Evolutionary conservation across 352 stramenopile genomes (phyloP), one percentile per base, ranked within the genome.

Genomic region (Globisporangium recalcitrans): DNA sequence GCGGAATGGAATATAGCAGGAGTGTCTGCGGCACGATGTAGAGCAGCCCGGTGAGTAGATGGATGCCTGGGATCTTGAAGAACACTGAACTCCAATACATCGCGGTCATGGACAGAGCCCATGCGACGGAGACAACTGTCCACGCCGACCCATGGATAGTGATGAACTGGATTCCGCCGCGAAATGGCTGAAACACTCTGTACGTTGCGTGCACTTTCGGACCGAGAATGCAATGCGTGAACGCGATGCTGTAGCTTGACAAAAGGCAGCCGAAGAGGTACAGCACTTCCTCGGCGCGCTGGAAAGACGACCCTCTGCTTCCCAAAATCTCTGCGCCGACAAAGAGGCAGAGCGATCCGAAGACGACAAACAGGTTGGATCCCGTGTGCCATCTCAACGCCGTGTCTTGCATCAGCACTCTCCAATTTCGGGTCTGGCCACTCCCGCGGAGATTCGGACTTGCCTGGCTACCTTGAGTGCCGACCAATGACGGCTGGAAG

Each of bases 111-210:
- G 75, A 66, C 16, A 78, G 58, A 2, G 74, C 61, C 75, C 69
- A 81, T 0, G 66, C 73, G 7, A 85, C 63, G 9, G 62, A 69
- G 4, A 70, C 66, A 2, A 87, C 56, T n/a, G 77, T 82, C 77
- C 77, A 87, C 6, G 64, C 77, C 4, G 73, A 75, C 32, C 77
- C 74, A 61, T 87, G 77, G 14, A 76, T 71, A 1, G 77, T 80
- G 36, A 82, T 67, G 52, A 87, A 87, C 4, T 69, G 63, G 24
- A 82, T 64, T 0, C 77, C 77, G 4, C 77, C 77, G 46, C 62
- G 59, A 29, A 87, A 82, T 19, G 77, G 77, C 54, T 87, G 77
- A 19, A 83, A 76, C 7, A 73, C 58, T 3, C 64, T 57, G 56
- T 85, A 87, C 10, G 60, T 64, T 6, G 63, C n/a, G 16, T 80